Evolutionary conservation across 163 green algal species (phyloP).

Genomic region (Volvox carteri): DNA sequence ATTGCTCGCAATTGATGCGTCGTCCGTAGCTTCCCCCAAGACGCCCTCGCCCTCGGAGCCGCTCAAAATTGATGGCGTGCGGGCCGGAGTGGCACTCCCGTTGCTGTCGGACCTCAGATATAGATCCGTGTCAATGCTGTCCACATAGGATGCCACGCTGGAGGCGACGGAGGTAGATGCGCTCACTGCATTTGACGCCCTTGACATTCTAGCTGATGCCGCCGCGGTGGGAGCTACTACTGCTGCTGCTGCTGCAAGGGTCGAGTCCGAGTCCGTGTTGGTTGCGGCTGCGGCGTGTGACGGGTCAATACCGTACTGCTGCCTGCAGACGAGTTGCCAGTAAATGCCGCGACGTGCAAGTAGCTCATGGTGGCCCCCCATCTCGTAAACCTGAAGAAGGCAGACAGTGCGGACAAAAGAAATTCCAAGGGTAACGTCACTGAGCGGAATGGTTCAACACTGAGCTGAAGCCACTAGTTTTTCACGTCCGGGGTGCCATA

Average conservation of each 20-base stretch:
- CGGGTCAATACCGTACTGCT: conserved; percentile 69
- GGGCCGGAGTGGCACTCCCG: neutral
- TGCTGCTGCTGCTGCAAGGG: neutral
- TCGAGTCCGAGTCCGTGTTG: conserved; percentile 53
- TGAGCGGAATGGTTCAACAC: no score
- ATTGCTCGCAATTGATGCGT: neutral
- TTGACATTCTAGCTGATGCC: no score
- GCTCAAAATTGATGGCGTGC: no score
- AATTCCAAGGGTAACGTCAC: no score
- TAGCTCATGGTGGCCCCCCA: conserved; percentile 81
- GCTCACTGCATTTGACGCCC: neutral
- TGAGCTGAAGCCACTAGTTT: no score
- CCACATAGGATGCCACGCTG: neutral
- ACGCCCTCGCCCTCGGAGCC: neutral
- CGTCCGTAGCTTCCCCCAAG: neutral
- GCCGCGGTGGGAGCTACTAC: neutral
- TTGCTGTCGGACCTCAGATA: neutral
- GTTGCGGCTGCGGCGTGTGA: neutral
- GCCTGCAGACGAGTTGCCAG: conserved; percentile 77
- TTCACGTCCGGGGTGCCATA: no score
- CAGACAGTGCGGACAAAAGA: neutral
- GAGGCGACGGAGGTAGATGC: neutral
- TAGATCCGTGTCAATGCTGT: neutral
- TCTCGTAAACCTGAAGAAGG: conserved; percentile 78
- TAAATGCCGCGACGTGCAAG: conserved; percentile 78